Conservation (phyloP, 768 basidiomycete genomes). For the Kwoniella sp. region DNA sequence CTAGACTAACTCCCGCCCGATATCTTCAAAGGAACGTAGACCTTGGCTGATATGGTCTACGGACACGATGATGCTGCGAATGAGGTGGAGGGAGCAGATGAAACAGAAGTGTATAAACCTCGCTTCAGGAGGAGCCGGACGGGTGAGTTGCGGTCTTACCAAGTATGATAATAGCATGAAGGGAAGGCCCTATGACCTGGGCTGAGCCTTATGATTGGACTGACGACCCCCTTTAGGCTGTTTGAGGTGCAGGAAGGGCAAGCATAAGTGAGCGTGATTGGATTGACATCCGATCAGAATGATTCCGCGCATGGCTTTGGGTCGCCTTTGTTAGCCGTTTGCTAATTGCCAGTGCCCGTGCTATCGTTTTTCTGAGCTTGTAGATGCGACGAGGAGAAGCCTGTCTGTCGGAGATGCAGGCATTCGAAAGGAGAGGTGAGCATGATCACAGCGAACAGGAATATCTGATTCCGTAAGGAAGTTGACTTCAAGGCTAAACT, state of each 20-base stretch:
- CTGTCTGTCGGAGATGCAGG: constrained; percentile 2
- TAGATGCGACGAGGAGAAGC: constrained; percentile 13
- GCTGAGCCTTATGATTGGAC: not conserved
- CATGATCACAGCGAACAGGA: no score
- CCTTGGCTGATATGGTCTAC: no score
- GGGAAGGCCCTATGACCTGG: not conserved
- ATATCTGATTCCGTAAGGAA: not conserved
- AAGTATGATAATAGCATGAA: no score
- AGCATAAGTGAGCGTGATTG: constrained; percentile 12
- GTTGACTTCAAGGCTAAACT: no score
- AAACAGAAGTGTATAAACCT: constrained; percentile 5
- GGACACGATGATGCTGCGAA: no score
- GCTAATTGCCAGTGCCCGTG: not conserved
- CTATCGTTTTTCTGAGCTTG: not conserved
- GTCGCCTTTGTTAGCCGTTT: no score
- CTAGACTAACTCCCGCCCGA: no score
- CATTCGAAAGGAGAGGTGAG: constrained; percentile 6
- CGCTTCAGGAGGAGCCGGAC: constrained; percentile 15
- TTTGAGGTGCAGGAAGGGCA: constrained; percentile 7
- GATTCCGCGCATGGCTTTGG: no score
- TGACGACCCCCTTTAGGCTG: not conserved
- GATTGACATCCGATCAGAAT: no score
- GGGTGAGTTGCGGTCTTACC: constrained; percentile 3
- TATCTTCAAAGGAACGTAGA: no score
- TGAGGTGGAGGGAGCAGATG: not conserved